Evolutionary conservation across 352 stramenopile species (phyloP).

Genomic region (Globisporangium spinosum): DNA sequence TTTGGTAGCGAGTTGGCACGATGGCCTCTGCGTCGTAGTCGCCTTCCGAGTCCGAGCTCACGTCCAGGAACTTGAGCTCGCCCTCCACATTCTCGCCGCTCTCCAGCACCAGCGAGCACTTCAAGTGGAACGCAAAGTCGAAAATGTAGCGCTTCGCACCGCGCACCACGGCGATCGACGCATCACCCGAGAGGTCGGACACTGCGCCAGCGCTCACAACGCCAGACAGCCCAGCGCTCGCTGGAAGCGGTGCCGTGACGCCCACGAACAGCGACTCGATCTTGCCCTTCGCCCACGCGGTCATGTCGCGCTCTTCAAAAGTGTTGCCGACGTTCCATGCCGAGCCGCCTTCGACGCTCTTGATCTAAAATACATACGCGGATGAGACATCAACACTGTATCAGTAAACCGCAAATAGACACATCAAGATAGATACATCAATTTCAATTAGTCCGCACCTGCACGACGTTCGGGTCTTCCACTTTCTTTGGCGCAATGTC

Average conservation of each 20-base stretch:
- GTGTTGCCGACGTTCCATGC: slow-evolving; percentile 94
- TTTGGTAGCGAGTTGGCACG: slow-evolving; percentile 70
- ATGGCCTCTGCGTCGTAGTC: slow-evolving; percentile 73
- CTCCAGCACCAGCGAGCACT: slow-evolving; percentile 33
- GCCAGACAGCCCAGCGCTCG: slow-evolving; percentile 23
- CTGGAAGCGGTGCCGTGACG: slow-evolving; percentile 35
- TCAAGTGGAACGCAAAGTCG: slow-evolving; percentile 69
- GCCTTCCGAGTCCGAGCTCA: slow-evolving; percentile 72
- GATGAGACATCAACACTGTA: not conserved
- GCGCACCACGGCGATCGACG: slow-evolving; percentile 89
- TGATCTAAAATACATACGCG: slow-evolving; percentile 40
- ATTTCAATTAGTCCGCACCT: slow-evolving; percentile 15
- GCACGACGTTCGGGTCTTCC: slow-evolving; percentile 58
- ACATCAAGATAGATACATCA: too few relatives aligned
- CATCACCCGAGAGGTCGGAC: slow-evolving; percentile 88
- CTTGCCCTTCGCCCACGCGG: slow-evolving; percentile 74
- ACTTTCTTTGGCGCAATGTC: slow-evolving; percentile 92
- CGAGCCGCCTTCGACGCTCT: slow-evolving; percentile 79
- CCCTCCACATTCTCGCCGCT: slow-evolving; percentile 30
- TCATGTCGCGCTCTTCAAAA: slow-evolving; percentile 93
- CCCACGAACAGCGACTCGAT: slow-evolving; percentile 56
- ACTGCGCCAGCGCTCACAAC: slow-evolving; percentile 62
- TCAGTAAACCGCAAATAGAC: not conserved
- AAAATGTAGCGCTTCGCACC: slow-evolving; percentile 93
- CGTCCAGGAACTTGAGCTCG: slow-evolving; percentile 75